These are phyloP conservation scores for Meira miltonrushii DNA, from an alignment of 1,284 basidiomycete species.

Conservation along the genomic window DNA sequence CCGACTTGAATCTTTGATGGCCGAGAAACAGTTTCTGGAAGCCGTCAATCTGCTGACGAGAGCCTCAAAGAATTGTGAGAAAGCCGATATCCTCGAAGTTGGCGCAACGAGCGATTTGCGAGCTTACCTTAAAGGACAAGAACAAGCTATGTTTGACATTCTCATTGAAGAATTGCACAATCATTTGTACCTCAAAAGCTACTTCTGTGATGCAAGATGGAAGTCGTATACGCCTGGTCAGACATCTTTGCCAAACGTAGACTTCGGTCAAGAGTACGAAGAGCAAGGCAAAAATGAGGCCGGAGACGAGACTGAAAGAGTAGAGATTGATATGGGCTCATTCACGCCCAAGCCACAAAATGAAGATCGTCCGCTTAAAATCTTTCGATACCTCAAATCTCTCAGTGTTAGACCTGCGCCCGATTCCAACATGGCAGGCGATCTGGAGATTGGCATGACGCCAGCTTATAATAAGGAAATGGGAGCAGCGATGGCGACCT, in stretches of 20 bases:
- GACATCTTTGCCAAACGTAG: slow-evolving; percentile 53
- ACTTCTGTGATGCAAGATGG: slow-evolving; percentile 94
- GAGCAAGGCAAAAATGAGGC: slow-evolving; percentile 7
- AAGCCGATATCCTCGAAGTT: slow-evolving; percentile 85
- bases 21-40: slow-evolving; percentile 86
- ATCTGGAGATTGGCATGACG: neutral
- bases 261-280: slow-evolving; percentile 33
- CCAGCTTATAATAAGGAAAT: neutral
- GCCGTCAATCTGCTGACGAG: slow-evolving; percentile 82
- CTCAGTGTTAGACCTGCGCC: neutral
- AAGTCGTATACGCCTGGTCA: slow-evolving; percentile 75
- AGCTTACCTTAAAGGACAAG: slow-evolving; percentile 78
- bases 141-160: slow-evolving; percentile 64
- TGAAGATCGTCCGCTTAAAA: neutral
- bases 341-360: neutral
- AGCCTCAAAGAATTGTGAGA: slow-evolving; percentile 84
- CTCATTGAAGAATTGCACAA: slow-evolving; percentile 91
- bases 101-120: slow-evolving; percentile 86
- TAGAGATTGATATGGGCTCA: neutral
- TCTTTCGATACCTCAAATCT: slow-evolving; percentile 7
- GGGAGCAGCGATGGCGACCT: slow-evolving; percentile 1
- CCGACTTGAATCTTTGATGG: slow-evolving; percentile 83
- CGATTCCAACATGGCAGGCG: slow-evolving; percentile 2
- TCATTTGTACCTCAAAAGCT: slow-evolving; percentile 94
- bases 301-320: neutral